Base-by-base conservation (phyloP, 2,329 filamentous ascomycete species). In the Colletotrichum coccodes region DNA sequence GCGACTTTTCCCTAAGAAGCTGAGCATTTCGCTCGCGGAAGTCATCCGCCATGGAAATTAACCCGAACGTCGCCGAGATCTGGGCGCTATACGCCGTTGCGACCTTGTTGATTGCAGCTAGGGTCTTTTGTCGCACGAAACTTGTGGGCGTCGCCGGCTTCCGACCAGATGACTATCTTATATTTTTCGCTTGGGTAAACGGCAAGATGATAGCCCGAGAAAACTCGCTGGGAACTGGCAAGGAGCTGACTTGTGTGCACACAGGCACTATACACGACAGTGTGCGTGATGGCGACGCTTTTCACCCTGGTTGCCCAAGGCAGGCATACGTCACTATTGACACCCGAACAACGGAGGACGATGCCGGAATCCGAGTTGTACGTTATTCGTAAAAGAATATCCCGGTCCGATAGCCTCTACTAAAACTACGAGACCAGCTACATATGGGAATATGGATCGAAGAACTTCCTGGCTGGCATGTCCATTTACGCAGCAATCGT, bases 81-180 rank as follows among this genome's bases (percentile, higher is more conserved):
- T 81, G 79, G 80, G 70, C 75, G 53, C 74, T 81, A n/a, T 81
- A 77, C 64, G 58, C 71, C 4, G 49, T 80, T 4, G 80, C 79
- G 1, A 75, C 72, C 21, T 14, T 75, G 1, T 73, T 77, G 56
- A 79, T 81, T 28, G 73, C 73, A 4, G 63, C 75, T 7, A 73
- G 79, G 14, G 66, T 79, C 1, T 77, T 79, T 44, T 76, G 74
- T 26, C 75, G 80, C 3, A 77, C 74, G 1, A 76, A 74, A 32
- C 68, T 80, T 54, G 79, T 79, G 1, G 79, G 80, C 1, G 60
- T 76, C 6, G 70, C 72, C 4, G 74, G 75, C 11, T 80, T 76
- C 32, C 72, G 77, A 18, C 71, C 71, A 18, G 80, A 81, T 57
- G 80, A 82, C 52, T 77, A 79, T 14, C 42, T 80, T 0, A 73